A percentile compares a stretch with the other conserved stretches of the same genome.
These are phyloP conservation scores for Corylus heterophylla DNA, from an alignment of 306 rosid species.

Conservation along the genomic window DNA sequence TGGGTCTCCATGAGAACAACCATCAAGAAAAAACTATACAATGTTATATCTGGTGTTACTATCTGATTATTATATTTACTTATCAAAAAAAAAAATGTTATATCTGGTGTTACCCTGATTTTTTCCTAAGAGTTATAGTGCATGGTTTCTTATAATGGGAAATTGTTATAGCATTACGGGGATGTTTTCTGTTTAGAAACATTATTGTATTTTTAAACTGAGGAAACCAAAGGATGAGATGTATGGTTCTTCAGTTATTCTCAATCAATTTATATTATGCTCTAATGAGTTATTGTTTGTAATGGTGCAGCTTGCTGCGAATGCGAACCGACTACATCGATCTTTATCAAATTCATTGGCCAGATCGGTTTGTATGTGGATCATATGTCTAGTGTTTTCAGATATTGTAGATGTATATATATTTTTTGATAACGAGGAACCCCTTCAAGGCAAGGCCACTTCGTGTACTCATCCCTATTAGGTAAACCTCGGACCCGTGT, in stretches of 20 bases:
- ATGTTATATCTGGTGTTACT: not conserved
- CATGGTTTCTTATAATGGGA: not conserved
- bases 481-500: no score
- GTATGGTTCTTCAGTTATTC: not conserved
- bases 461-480: no score
- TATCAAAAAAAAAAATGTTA: not conserved
- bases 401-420: not conserved
- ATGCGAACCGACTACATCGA: conserved; percentile 83
- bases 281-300: conserved; percentile 24
- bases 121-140: not conserved
- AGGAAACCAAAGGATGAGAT: not conserved
- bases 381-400: conserved; percentile 12
- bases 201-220: not conserved
- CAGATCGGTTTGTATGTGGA: conserved; percentile 90
- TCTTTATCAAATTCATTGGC: conserved; percentile 95
- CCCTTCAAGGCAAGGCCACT: no score
- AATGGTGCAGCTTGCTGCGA: conserved; percentile 64
- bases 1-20: not conserved
- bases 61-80: no score
- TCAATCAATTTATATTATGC: conserved; percentile 1
- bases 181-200: not conserved
- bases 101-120: not conserved
- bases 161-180: not conserved
- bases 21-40: not conserved
- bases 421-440: no score